These are phyloP conservation scores for Colletotrichum theobromicola DNA, from an alignment of 2,329 filamentous ascomycete species.

Conservation along the genomic window DNA sequence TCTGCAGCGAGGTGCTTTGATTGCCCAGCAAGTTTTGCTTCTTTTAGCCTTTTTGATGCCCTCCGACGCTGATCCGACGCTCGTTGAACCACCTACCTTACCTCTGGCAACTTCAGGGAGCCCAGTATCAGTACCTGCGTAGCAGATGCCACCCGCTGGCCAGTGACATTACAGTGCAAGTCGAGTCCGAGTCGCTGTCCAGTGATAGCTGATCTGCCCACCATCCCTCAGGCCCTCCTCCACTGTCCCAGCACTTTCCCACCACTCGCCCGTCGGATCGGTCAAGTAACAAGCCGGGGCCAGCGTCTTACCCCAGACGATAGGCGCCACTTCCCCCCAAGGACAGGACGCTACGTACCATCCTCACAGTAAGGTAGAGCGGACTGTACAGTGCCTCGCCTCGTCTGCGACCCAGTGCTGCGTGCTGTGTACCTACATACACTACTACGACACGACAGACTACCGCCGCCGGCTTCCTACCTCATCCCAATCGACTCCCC, in stretches of 20 bases:
- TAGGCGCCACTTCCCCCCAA: conserved; percentile 1
- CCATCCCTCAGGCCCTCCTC: neutral
- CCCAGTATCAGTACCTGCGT: neutral
- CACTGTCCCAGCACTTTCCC: neutral
- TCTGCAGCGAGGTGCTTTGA: neutral
- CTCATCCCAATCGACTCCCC: conserved; percentile 3
- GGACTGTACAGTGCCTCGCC: conserved; percentile 17
- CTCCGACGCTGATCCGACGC: conserved; percentile 1
- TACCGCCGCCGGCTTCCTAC: neutral
- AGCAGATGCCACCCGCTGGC: neutral
- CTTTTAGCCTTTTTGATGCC: neutral
- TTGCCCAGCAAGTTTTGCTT: neutral
- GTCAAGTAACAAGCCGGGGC: conserved; percentile 4
- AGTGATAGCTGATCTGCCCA: neutral
- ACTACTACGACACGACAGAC: conserved; percentile 1
- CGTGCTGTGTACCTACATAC: conserved; percentile 3
- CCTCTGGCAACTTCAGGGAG: neutral
- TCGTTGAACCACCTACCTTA: neutral
- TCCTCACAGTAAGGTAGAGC: conserved; percentile 9
- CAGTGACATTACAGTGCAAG: neutral
- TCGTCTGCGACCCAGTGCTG: conserved; percentile 7
- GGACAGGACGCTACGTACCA: conserved; percentile 10
- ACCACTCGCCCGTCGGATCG: neutral
- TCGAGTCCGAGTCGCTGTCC: neutral
- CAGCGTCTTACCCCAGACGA: conserved; percentile 17